A percentile compares a stretch with the other conserved stretches of the same genome.
Conservation (phyloP, 345 rosid species). For the Triadica sebifera region DNA sequence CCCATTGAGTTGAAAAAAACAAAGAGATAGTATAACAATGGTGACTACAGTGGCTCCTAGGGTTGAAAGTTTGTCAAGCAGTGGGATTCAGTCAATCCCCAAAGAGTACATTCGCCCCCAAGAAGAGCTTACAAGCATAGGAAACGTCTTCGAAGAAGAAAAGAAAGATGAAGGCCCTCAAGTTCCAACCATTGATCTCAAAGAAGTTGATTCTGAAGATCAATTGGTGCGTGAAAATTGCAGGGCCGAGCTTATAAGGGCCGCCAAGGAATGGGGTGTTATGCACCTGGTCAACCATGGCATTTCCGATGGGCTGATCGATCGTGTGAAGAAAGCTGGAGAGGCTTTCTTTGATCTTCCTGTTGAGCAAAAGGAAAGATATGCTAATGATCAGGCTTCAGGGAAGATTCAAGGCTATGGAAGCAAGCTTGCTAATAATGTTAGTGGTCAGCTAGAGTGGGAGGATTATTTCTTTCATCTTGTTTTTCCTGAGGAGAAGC, state of each 20-base stretch:
- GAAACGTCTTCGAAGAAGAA: constrained; percentile 75
- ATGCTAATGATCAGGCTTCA: constrained; percentile 73
- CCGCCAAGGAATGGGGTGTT: constrained; percentile 84
- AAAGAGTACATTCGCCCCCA: constrained; percentile 71
- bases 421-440: constrained; percentile 90
- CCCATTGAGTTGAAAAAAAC: too few species aligned
- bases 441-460: constrained; percentile 90
- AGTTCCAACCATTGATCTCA: constrained; percentile 70
- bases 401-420: constrained; percentile 95
- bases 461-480: constrained; percentile 93
- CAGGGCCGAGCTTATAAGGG: constrained; percentile 48
- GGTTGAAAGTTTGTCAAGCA: constrained; percentile 69
- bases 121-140: constrained; percentile 73
- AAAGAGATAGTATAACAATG: constrained; percentile 18
- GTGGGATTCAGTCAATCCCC: constrained; percentile 73
- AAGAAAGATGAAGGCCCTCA: constrained; percentile 74
- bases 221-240: constrained; percentile 44
- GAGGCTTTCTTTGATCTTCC: constrained; percentile 58
- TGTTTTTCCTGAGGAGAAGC: constrained; percentile 70
- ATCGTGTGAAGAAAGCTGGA: constrained; percentile 65
- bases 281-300: constrained; percentile 97
- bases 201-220: constrained; percentile 59
- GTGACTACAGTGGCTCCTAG: constrained; percentile 36
- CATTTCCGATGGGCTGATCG: constrained; percentile 50
- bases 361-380: constrained; percentile 81